Evolutionary conservation across 139 green algal genomes (phyloP).

Genomic region (Coccomyxa sp.): DNA sequence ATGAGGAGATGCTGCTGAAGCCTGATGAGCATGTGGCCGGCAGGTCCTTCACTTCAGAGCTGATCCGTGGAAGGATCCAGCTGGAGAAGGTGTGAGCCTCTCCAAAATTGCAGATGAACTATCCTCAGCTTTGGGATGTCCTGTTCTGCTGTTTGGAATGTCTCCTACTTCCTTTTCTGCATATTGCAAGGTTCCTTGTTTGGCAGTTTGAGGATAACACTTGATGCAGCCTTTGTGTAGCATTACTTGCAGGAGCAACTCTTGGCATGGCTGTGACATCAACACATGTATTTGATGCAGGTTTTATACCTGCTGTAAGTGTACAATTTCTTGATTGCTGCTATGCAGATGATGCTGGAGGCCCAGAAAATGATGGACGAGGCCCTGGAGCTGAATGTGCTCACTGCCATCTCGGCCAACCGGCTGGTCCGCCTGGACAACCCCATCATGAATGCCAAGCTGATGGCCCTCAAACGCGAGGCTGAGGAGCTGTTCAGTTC

Average conservation of each 20-base stretch:
- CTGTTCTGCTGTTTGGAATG: too few species aligned
- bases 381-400: conserved; percentile 29
- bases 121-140: too few species aligned
- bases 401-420: conserved; percentile 28
- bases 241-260: background rate
- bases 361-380: conserved; percentile 23
- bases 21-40: too few species aligned
- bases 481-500: conserved; percentile 9
- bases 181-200: background rate
- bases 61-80: too few species aligned
- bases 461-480: conserved; percentile 10
- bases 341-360: conserved; percentile 33
- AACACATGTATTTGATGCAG: too few species aligned
- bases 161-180: too few species aligned
- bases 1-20: too few species aligned
- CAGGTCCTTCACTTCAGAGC: too few species aligned
- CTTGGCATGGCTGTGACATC: background rate
- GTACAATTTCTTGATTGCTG: background rate
- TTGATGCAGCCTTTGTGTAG: background rate
- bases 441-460: conserved; percentile 29
- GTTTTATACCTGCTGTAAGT: background rate
- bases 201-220: background rate
- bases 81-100: too few species aligned
- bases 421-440: conserved; percentile 35
- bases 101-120: too few species aligned